Conservation (phyloP, 1,284 basidiomycete species). For the Irpex sp. region DNA sequence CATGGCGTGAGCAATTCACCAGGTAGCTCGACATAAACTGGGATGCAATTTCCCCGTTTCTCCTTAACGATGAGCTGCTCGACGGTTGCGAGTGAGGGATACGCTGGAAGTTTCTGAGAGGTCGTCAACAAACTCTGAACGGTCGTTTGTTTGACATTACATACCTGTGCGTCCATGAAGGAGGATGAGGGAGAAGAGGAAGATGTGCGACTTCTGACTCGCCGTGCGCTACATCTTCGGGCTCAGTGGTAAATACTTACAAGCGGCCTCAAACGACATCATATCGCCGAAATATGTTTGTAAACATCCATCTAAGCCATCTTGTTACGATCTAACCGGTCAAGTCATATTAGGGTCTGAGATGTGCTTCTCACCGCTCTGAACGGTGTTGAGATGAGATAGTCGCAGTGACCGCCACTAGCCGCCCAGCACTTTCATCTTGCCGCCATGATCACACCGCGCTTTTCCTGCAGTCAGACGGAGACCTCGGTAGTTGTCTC, state of each 20-base stretch:
- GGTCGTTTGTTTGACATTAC: conserved; percentile 15
- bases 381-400: not conserved
- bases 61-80: conserved; percentile 74
- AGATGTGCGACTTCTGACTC: conserved; percentile 5
- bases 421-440: conserved; percentile 8
- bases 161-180: conserved; percentile 60
- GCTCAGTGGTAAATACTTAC: not conserved
- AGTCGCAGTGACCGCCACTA: not conserved
- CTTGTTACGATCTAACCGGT: not conserved
- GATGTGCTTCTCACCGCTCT: not conserved
- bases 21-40: conserved; percentile 89
- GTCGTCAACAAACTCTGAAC: not conserved
- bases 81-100: conserved; percentile 65
- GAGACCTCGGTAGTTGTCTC: conserved; percentile 52
- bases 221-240: not conserved
- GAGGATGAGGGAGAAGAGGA: conserved; percentile 1
- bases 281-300: not conserved
- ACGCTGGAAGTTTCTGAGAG: conserved; percentile 57
- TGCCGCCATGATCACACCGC: conserved; percentile 71
- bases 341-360: not conserved
- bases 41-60: conserved; percentile 87
- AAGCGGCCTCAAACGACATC: not conserved
- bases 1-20: conserved; percentile 97
- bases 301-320: not conserved
- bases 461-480: conserved; percentile 74